Conservation (phyloP, 306 rosid species). For the Acacia confusa region DNA sequence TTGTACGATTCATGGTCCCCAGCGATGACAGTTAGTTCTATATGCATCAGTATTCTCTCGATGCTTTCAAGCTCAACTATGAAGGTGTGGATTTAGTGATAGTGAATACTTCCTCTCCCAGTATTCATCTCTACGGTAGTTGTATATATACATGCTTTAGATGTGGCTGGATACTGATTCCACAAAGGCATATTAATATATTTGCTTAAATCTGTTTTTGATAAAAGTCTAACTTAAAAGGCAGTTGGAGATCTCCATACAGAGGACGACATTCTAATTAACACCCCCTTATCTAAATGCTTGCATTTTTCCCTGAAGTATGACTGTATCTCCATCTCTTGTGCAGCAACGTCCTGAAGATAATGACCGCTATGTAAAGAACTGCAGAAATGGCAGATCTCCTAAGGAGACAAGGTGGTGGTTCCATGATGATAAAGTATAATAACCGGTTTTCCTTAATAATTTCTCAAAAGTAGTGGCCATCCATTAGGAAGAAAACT, state of each 20-base stretch:
- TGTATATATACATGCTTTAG: background rate
- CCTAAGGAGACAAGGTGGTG: slow-evolving; percentile 99
- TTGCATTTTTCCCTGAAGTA: slow-evolving; percentile 1
- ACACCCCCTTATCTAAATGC: background rate
- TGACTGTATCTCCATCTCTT: slow-evolving; percentile 26
- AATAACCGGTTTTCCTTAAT: slow-evolving; percentile 34
- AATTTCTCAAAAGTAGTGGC: slow-evolving; percentile 44
- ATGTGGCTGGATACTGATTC: background rate
- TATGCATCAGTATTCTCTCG: slow-evolving; percentile 78
- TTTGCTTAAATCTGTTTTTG: background rate
- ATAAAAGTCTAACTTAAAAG: background rate
- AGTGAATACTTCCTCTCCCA: background rate
- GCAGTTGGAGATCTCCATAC: background rate
- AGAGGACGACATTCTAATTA: background rate
- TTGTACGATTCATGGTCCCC: slow-evolving; percentile 82
- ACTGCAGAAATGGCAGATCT: slow-evolving; percentile 97
- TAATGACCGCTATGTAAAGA: slow-evolving; percentile 96
- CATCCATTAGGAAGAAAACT: slow-evolving; percentile 48
- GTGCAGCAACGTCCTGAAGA: slow-evolving; percentile 99
- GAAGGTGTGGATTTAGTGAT: slow-evolving; percentile 45
- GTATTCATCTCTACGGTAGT: background rate
- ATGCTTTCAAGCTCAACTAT: slow-evolving; percentile 74
- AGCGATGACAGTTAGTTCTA: slow-evolving; percentile 80
- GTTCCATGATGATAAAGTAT: slow-evolving; percentile 99
- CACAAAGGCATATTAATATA: background rate